Evolutionary conservation across 2,329 filamentous ascomycete genomes (phyloP), one percentile per base, ranked within the genome.

Genomic region (Trichothecium sympodiale): DNA sequence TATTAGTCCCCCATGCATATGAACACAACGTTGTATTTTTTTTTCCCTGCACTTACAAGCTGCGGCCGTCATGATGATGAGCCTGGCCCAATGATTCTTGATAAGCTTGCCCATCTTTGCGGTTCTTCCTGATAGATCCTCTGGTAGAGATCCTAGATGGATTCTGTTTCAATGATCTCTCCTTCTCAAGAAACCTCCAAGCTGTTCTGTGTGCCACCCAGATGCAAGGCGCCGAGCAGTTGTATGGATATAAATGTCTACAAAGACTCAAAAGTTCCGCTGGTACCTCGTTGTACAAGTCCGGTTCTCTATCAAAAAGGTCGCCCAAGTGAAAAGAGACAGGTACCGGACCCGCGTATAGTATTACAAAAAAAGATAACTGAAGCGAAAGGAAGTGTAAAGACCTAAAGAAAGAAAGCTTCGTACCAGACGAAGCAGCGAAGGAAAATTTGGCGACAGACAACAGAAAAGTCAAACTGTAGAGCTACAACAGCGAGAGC

Each of bases 1-100:
- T n/a, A n/a, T n/a, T n/a, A n/a, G n/a, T n/a, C n/a, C n/a, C n/a
- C n/a, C n/a, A n/a, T n/a, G n/a, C n/a, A n/a, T n/a, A n/a, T n/a
- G n/a, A n/a, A n/a, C n/a, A n/a, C n/a, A n/a, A n/a, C n/a, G n/a
- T n/a, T n/a, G n/a, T n/a, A n/a, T n/a, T n/a, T n/a, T n/a, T n/a
- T n/a, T n/a, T n/a, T n/a, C n/a, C 20, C 30, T 20, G 10, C 13
- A 64, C 67, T 42, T 76, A 87, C 83, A 88, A 38, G 67, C 60
- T 45, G 85, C 81, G 27, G 91, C 86, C 18, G 84, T 85, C 56
- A 98, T 68, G 60, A 94, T 74, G 54, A 98, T 91, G 52, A 98
- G 79, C 42, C 91, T 82, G 48, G 87, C 91, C 86, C 86, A 94
- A 69, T 98, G 91, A 68, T 96, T 96, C 74, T 98, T 98, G 68